Conservation (phyloP, 129 eudicot genomes). For the Helianthus tuberosus region DNA sequence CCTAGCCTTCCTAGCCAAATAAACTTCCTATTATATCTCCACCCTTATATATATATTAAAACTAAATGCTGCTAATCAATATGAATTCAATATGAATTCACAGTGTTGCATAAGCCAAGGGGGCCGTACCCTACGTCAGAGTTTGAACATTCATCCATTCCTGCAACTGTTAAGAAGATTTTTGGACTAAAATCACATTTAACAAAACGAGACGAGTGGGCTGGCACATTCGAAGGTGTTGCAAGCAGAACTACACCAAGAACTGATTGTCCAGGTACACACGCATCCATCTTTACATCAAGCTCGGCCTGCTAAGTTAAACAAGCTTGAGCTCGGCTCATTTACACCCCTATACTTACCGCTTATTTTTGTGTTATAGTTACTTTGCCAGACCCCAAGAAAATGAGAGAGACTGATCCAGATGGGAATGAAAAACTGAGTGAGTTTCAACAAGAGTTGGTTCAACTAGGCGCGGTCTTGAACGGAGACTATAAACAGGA, state of each 20-base stretch:
- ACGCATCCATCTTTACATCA: background rate
- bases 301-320: background rate
- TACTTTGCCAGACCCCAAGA: conserved; percentile 56
- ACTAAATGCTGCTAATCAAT: background rate
- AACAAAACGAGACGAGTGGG: conserved; percentile 84
- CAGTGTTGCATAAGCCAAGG: conserved; percentile 55
- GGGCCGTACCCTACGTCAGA: conserved; percentile 81
- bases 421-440: conserved; percentile 54
- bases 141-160: conserved; percentile 80
- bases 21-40: too few species aligned
- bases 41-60: too few species aligned
- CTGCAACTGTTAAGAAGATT: conserved; percentile 81
- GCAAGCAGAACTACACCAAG: conserved; percentile 58
- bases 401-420: conserved; percentile 46
- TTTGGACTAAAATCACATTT: conserved; percentile 58
- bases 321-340: background rate
- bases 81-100: conserved; percentile 1
- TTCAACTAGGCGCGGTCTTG: conserved; percentile 63
- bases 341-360: background rate
- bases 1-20: too few species aligned
- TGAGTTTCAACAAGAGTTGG: conserved; percentile 82
- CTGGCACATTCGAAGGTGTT: conserved; percentile 70
- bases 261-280: conserved; percentile 77
- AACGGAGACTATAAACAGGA: conserved; percentile 64
- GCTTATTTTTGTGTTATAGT: conserved; percentile 35